Conservation (phyloP, 1,284 basidiomycete species). For the Sporisorium exsertum region DNA sequence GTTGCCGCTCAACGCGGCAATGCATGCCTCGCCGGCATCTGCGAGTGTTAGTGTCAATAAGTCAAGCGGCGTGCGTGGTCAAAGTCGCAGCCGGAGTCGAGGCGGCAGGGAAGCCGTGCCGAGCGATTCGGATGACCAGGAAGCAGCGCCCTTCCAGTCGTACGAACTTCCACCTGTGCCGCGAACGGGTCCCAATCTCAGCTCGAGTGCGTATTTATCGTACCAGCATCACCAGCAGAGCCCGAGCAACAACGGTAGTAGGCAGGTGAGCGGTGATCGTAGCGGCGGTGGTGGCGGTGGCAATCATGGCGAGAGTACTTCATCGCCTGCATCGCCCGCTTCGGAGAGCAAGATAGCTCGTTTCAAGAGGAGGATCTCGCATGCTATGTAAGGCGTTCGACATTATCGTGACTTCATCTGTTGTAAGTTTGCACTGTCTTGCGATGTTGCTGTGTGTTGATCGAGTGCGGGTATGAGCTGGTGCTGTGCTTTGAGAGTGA, state of each 20-base stretch:
- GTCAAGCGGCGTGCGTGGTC: conserved; percentile 10
- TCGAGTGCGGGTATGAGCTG: too few species aligned
- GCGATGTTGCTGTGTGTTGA: too few species aligned
- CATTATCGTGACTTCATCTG: too few species aligned
- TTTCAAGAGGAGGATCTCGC: conserved; percentile 38
- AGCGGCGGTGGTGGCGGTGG: not conserved
- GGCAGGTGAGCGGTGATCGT: conserved; percentile 13
- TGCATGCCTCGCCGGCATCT: conserved; percentile 7
- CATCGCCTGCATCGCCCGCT: conserved; percentile 19
- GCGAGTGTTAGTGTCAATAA: conserved; percentile 4
- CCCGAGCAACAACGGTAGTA: not conserved
- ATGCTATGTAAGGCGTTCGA: conserved; percentile 40
- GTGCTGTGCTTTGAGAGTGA: too few species aligned
- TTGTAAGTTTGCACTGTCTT: too few species aligned
- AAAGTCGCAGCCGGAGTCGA: conserved; percentile 35
- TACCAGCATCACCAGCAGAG: conserved; percentile 27
- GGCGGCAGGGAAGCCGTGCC: conserved; percentile 18
- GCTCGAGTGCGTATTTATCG: conserved; percentile 42
- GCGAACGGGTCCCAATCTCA: conserved; percentile 45
- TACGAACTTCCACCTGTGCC: conserved; percentile 28
- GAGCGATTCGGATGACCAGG: conserved; percentile 30
- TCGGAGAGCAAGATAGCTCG: conserved; percentile 37
- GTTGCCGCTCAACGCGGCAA: conserved; percentile 1
- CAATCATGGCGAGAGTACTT: not conserved
- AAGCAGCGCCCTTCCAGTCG: conserved; percentile 30